Evolutionary conservation across 306 rosid genomes (phyloP).

Genomic region (Castanea crenata): DNA sequence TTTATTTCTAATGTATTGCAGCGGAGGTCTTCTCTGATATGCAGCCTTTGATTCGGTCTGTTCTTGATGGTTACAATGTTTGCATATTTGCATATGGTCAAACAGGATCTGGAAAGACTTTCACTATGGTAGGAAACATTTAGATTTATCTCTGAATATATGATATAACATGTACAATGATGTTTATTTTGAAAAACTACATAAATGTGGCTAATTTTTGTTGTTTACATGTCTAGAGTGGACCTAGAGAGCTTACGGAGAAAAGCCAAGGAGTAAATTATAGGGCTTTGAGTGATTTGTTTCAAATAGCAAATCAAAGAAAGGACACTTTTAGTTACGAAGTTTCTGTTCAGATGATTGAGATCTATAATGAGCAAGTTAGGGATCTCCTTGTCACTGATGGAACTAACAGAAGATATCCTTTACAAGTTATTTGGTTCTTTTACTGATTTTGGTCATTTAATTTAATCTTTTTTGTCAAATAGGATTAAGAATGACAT

Average conservation of each 20-base stretch:
- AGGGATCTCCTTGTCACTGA: slow-evolving; percentile 86
- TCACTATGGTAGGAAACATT: slow-evolving; percentile 64
- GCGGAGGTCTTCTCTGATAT: slow-evolving; percentile 85
- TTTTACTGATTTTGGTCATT: background rate
- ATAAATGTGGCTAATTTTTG: slow-evolving; percentile 15
- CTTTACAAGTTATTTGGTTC: slow-evolving; percentile 39
- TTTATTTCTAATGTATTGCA: slow-evolving; percentile 30
- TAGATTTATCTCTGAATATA: background rate
- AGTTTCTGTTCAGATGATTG: slow-evolving; percentile 94
- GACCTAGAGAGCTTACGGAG: slow-evolving; percentile 91
- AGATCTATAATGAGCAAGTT: slow-evolving; percentile 97
- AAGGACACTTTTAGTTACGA: slow-evolving; percentile 72
- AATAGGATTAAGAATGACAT: slow-evolving; percentile 4
- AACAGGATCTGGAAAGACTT: slow-evolving; percentile 91
- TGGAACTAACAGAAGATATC: slow-evolving; percentile 95
- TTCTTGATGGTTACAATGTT: slow-evolving; percentile 86
- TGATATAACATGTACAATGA: background rate
- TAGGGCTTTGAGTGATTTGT: slow-evolving; percentile 90
- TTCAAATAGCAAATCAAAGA: slow-evolving; percentile 75
- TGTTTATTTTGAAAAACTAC: background rate
- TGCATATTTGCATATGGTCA: slow-evolving; percentile 95
- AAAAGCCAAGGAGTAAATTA: slow-evolving; percentile 90
- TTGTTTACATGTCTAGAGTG: slow-evolving; percentile 47
- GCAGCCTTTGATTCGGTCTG: slow-evolving; percentile 88
- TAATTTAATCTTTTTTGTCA: background rate